Evolutionary conservation across 2,329 filamentous ascomycete species (phyloP), one percentile per base, ranked within the genome.

Genomic region (Ustulina deusta): DNA sequence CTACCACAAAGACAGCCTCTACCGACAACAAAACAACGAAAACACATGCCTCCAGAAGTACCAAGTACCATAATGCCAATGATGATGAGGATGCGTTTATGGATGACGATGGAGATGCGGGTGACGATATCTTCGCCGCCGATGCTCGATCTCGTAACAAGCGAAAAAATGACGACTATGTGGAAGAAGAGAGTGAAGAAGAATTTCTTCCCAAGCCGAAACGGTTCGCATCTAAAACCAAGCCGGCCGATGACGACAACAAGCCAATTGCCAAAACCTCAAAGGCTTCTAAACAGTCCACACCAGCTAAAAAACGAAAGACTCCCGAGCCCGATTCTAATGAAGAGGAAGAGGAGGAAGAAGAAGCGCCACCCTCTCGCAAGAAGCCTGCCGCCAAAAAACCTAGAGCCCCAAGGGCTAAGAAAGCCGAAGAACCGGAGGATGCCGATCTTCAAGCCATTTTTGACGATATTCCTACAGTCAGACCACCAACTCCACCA

Each of bases 111-210:
- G 85, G 87, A 6, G 88, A 93, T 51, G 90, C 87, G 2, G 91
- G 88, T n/a, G 91, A 93, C 71, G 94, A 97, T 73, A 94, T 97
- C 22, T 94, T 94, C 79, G 91, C 90, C 15, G 90, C 91, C 3
- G 89, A 93, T 71, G 86, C 86, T 38, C 91, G 89, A 76, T 86
- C 86, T 55, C 83, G 87, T 51, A 88, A 86, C 64, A 93, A 89
- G 77, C 85, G 87, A 56, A 91, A 89, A 74, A 89, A 89, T 46
- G 92, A 96, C 75, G 90, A 93, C 61, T 93, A 94, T 63, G 85
- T 87, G 66, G 91, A 91, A 68, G 91, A 91, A 66, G 88, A 89
- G 22, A 91, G 90, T 54, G 93, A 96, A 62, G 91, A 93, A 36
- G 89, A 93, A 55, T 76, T 87, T 29, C 78, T 86, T 10, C 85